These are phyloP conservation scores for Pleurotus djamor DNA, from an alignment of 768 basidiomycete species.

Conservation along the genomic window DNA sequence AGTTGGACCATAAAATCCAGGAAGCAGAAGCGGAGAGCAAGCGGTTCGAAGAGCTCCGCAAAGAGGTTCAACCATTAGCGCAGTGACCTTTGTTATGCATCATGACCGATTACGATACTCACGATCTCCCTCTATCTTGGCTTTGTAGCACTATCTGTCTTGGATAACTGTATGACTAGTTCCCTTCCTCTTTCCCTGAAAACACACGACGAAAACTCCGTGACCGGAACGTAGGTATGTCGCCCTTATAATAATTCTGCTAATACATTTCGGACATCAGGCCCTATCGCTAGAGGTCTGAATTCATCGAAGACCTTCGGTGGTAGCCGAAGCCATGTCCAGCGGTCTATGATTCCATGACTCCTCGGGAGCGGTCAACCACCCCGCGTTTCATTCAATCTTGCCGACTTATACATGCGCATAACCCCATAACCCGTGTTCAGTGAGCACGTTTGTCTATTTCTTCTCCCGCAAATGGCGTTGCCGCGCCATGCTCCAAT, in stretches of 20 bases:
- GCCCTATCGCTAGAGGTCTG: too few relatives aligned
- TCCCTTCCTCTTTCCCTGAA: too few relatives aligned
- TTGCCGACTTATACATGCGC: not conserved
- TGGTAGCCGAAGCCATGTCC: not conserved
- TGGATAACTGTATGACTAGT: not conserved
- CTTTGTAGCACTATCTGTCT: not conserved
- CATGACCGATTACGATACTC: constrained; percentile 4
- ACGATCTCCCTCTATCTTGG: too few relatives aligned
- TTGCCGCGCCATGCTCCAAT: not conserved
- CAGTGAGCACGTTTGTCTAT: not conserved
- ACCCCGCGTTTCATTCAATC: not conserved
- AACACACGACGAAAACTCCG: too few relatives aligned
- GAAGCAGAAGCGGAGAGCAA: constrained; percentile 58
- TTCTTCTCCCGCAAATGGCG: not conserved
- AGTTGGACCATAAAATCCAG: constrained; percentile 56
- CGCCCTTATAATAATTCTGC: too few relatives aligned
- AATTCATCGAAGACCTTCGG: not conserved
- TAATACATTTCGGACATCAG: too few relatives aligned
- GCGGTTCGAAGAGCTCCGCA: constrained; percentile 48
- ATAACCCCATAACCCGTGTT: not conserved
- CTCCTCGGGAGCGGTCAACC: not conserved
- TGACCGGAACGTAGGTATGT: too few relatives aligned
- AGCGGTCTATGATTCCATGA: not conserved
- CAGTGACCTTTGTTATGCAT: not conserved
- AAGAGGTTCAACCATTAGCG: constrained; percentile 23